Conservation (phyloP, 257 asterid species). For the Euphrasia confusa region DNA sequence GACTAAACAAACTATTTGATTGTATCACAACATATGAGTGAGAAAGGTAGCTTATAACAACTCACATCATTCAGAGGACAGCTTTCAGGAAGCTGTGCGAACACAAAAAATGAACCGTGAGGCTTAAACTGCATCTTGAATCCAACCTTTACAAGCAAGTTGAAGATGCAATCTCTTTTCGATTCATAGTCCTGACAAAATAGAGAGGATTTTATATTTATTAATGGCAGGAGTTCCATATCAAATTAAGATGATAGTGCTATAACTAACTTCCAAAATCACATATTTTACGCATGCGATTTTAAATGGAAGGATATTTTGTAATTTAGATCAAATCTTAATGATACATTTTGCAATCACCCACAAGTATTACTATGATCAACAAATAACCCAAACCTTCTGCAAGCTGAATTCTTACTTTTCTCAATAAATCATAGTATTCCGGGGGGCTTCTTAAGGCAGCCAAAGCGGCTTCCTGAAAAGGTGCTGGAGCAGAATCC, state of each 20-base stretch:
- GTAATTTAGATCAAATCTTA: not conserved
- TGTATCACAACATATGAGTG: not conserved
- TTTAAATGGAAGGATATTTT: too few relatives aligned
- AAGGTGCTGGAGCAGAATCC: slow-evolving; percentile 92
- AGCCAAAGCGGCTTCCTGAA: slow-evolving; percentile 84
- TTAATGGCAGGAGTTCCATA: slow-evolving; percentile 1
- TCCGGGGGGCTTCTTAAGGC: slow-evolving; percentile 66
- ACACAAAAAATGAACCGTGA: slow-evolving; percentile 70
- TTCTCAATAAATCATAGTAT: slow-evolving; percentile 49
- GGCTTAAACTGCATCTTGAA: slow-evolving; percentile 54
- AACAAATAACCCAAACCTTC: not conserved
- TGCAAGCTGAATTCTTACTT: slow-evolving; percentile 33
- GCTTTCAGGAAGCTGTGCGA: slow-evolving; percentile 69
- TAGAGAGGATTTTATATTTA: not conserved
- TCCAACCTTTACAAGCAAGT: slow-evolving; percentile 62
- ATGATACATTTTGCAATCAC: not conserved
- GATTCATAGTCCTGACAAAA: slow-evolving; percentile 64
- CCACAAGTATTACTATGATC: not conserved
- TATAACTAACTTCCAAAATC: too few relatives aligned
- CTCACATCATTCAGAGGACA: slow-evolving; percentile 73
- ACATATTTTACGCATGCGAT: too few relatives aligned
- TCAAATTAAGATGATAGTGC: not conserved
- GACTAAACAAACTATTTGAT: too few relatives aligned
- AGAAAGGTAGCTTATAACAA: slow-evolving; percentile 14
- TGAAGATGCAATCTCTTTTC: slow-evolving; percentile 55